Base-by-base conservation (phyloP, 148 eudicot genomes). In the Heliosperma pusillum region DNA sequence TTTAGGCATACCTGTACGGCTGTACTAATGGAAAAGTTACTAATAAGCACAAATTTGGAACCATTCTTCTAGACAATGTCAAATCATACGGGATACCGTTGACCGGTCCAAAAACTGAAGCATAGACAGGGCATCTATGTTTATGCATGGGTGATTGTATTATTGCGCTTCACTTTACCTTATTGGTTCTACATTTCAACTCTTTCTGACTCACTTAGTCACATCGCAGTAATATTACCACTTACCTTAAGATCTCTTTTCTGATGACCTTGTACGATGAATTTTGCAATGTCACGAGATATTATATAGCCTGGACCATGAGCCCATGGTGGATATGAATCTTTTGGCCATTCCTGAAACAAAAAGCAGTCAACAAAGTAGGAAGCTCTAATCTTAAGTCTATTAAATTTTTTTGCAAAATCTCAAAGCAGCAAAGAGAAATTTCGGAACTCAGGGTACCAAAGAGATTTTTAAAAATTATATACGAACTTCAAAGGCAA, bases 221-320 rank as follows among this genome's bases (percentile, higher is more conserved):
- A 36, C 16, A 65, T 16, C 36, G 7, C 8, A 80, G 17, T 57
- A 22, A 29, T 5, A 77, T 22, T n/a, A 47, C 0, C 57, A 44
- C n/a, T 78, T 81, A 90, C 97, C 95, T 81, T 85, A 12, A 93
- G 88, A 57, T 75, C 85, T 79, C 85, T 83, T 68, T 85, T 76
- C 69, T 83, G 85, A 78, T 87, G 93, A 62, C 88, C 91, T 81
- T 76, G 87, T 71, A 86, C 89, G 59, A 93, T 87, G 67, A 83
- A 90, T 76, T 83, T 86, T 10, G 98, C 98, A 65, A 93, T 86
- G 75, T 90, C 98, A 67, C 83, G 73, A 58, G 97, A 93, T 61
- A 93, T 79, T 77, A 90, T 81, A 73, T 93, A 93, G 10, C 98
- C 98, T 45, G 98, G 96, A 78, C 98, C 98, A 57, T 93, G 93